A percentile compares a stretch with the other conserved stretches of the same genome.
Evolutionary conservation across 306 rosid species (phyloP).

Genomic region (Oxytropis ochrocephala): DNA sequence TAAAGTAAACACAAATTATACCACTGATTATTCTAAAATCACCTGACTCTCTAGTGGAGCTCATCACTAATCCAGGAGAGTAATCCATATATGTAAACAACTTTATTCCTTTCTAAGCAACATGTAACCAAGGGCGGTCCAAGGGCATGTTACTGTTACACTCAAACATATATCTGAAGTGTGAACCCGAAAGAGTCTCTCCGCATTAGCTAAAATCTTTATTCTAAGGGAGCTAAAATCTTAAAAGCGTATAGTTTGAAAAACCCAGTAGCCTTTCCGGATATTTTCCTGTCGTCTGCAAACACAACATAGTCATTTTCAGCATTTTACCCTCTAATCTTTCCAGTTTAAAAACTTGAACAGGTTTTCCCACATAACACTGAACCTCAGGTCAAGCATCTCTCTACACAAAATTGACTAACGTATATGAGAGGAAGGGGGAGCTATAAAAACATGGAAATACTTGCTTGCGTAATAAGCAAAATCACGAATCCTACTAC

Average conservation of each 20-base stretch:
- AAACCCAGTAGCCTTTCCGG: too few relatives aligned
- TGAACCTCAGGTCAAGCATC: not conserved
- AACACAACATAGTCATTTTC: too few relatives aligned
- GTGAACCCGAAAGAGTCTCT: too few relatives aligned
- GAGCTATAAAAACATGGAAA: not conserved
- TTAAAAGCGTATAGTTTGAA: too few relatives aligned
- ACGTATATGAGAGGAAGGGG: not conserved
- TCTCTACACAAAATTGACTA: not conserved
- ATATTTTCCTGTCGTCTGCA: too few relatives aligned
- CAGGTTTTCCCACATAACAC: not conserved
- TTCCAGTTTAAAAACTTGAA: not conserved
- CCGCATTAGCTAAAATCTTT: too few relatives aligned
- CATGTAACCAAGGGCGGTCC: not conserved
- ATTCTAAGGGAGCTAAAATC: too few relatives aligned
- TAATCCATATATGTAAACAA: not conserved
- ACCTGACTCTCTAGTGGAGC: not conserved
- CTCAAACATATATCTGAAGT: too few relatives aligned
- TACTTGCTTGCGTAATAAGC: not conserved
- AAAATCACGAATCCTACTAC: conserved; percentile 7
- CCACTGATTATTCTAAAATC: not conserved
- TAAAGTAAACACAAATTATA: not conserved
- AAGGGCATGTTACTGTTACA: too few relatives aligned
- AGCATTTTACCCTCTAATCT: not conserved
- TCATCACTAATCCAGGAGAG: not conserved
- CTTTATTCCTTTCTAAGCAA: not conserved